A percentile compares a stretch with the other conserved stretches of the same genome.
Conservation (phyloP, 768 basidiomycete genomes). For the Trametes sanguinea region DNA sequence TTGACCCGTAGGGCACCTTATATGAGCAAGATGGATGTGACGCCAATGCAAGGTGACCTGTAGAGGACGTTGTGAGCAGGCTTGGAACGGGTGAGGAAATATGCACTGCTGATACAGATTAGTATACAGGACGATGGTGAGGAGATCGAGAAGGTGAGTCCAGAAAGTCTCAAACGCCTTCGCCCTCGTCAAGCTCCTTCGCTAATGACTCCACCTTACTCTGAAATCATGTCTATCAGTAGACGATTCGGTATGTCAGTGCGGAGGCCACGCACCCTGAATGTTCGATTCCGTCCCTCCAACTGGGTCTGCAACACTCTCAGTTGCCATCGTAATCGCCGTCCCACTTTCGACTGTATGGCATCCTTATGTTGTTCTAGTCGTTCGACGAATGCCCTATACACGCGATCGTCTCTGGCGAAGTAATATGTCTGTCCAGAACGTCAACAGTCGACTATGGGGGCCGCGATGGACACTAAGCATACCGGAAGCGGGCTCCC, state of each 20-base stretch:
- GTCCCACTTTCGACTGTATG: conserved; percentile 50
- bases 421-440: conserved; percentile 78
- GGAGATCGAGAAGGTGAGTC: neutral
- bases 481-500: conserved; percentile 73
- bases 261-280: conserved; percentile 50
- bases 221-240: conserved; percentile 31
- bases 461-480: neutral
- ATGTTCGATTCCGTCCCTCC: conserved; percentile 66
- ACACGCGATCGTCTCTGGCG: conserved; percentile 88
- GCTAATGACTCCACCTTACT: conserved; percentile 65
- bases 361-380: conserved; percentile 39
- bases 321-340: conserved; percentile 72
- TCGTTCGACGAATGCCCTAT: conserved; percentile 61
- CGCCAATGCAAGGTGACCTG: neutral
- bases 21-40: conserved; percentile 42
- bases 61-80: neutral
- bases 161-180: conserved; percentile 42
- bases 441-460: neutral
- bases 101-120: conserved; percentile 8
- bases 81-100: too few relatives aligned
- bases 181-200: conserved; percentile 64
- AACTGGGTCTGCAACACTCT: conserved; percentile 61
- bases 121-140: conserved; percentile 3
- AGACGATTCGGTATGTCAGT: too few relatives aligned
- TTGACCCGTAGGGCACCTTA: conserved; percentile 36